Evolutionary conservation across 169 alveolate species (phyloP).

Genomic region (Amoebophrya sp.): DNA sequence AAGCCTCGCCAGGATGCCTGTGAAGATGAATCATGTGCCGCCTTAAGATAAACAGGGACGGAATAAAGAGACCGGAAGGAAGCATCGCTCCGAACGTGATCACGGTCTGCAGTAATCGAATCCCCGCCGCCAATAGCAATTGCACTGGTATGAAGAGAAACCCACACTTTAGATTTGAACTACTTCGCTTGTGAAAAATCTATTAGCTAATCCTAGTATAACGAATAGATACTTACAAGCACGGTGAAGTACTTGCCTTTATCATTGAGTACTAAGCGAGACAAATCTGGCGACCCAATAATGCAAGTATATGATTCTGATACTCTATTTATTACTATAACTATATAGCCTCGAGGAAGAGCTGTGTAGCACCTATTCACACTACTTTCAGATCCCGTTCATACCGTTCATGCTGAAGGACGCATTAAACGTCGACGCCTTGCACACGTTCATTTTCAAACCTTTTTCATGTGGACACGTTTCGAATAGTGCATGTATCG

Average conservation of each 20-base stretch:
- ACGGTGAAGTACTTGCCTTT: no score
- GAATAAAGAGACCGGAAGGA: constrained; percentile 43
- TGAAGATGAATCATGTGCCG: background rate
- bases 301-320: no score
- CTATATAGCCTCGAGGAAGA: background rate
- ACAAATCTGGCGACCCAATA: no score
- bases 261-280: no score
- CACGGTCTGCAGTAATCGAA: constrained; percentile 29
- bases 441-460: background rate
- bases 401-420: background rate
- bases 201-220: no score
- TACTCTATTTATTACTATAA: background rate
- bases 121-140: constrained; percentile 35
- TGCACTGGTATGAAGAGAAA: background rate
- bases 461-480: constrained; percentile 29
- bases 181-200: background rate
- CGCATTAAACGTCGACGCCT: background rate
- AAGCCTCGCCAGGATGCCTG: background rate
- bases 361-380: background rate
- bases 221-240: no score
- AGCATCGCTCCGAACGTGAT: constrained; percentile 42
- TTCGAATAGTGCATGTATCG: constrained; percentile 45
- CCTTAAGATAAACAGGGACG: constrained; percentile 25
- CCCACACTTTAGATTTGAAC: background rate
- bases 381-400: background rate